Evolutionary conservation across 75 land plant genomes (phyloP), one percentile per base, ranked within the genome.

Genomic region (Azolla pinnata): DNA sequence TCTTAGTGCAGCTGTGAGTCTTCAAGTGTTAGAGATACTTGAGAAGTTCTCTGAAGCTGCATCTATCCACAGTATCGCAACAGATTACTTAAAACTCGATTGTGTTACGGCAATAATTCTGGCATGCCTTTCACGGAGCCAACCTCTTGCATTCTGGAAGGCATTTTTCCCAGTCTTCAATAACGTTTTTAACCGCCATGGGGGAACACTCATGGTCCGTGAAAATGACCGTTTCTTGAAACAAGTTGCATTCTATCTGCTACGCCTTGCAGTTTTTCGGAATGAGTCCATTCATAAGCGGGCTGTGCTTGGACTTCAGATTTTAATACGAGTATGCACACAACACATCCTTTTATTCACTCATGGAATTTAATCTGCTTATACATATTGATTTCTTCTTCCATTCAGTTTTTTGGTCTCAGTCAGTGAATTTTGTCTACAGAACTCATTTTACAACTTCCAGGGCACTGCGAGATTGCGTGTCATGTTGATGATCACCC

Each of bases 181-280:
- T 62, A 73, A 63, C 67, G 56, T 95, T 19, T 89, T 86, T 51
- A 74, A 58, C 57, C 81, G 82, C 71, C 99, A 95, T 83, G 99
- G 96, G 14, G 87, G 87, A 50, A 85, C 80, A 17, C 64, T 95
- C 26, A 89, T 89, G 96, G 82, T 88, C 24, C 80, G 90, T 54
- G 96, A 95, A 50, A 95, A 95, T 74, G 99, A 95, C 49, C 77
- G 96, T 24, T 95, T 95, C 65, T 60, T 95, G 63, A 95, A 95
- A 67, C 99, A 95, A 75, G 81, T 95, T 56, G 84, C 90, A 1
- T 95, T 95, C 53, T 89, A 95, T 69, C 83, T 95, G 35, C 78
- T 95, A 60, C 77, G 88, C 24, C 87, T 95, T 64, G 90, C 85
- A 17, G 99, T 95, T 31, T 95, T 88, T 33, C 74, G 96, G 59